Evolutionary conservation across 1,284 basidiomycete genomes (phyloP), one percentile per base, ranked within the genome.

Genomic region (Cerioporus squamosus): DNA sequence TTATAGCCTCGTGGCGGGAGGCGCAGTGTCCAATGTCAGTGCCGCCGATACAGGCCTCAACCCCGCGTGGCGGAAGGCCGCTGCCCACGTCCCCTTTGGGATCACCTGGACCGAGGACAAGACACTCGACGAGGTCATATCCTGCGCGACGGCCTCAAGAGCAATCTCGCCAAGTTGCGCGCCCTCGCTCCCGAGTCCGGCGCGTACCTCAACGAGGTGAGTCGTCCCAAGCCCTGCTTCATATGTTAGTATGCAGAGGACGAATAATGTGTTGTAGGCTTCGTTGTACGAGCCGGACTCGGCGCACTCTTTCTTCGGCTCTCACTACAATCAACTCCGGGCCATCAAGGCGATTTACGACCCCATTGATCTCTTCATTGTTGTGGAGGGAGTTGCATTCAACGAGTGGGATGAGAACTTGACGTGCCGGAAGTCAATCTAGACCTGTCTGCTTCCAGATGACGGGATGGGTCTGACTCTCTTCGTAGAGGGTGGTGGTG

Each of bases 291-390:
- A 82, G 59, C 51, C 68, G 5, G 62, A 81, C 49, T 75, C 72
- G 60, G 68, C 75, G 62, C 61, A 71, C 1, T 70, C 75, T 0
- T 82, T 80, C 68, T 84, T 79, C 57, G 80, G 81, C 0, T 58
- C 71, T 1, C 78, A 83, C 59, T 82, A 82, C 54, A 24, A 65
- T 4, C 60, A 61, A 22, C 60, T 82, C 47, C 74, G 73, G 59
- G 62, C 49, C 1, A 79, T 83, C 69, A 83, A 82, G 66, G 53
- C 68, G n/a, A 73, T 65, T 53, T 79, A 82, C 57, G 81, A 83
- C 63, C 76, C 78, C 0, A 46, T 69, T 7, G 71, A 72, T 44
- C 57, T 83, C 18, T 83, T 82, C 63, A 64, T 79, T n/a, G 77
- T 81, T 15, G 59, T 66, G 0, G 68, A 74, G 45, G 81, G 81